These are phyloP conservation scores for Chloranthus sessilifolius DNA, from an alignment of 164 flowering plant genomes.

Conservation along the genomic window DNA sequence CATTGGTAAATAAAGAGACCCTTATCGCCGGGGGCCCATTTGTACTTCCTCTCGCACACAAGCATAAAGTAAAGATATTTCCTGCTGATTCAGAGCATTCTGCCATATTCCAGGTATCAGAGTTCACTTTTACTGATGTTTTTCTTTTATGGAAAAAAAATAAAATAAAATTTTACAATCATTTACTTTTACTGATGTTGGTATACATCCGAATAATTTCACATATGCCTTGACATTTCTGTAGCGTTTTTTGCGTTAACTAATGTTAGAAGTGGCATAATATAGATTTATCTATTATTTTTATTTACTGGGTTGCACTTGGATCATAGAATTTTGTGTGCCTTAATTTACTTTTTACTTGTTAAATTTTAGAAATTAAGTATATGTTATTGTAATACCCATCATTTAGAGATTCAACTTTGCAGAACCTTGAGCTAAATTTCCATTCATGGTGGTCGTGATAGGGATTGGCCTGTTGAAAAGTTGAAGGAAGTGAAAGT, in stretches of 20 bases:
- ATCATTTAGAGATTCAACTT: constrained; percentile 2
- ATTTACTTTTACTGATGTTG: too few relatives aligned
- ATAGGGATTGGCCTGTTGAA: constrained; percentile 96
- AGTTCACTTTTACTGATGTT: not conserved
- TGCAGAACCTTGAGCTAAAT: constrained; percentile 3
- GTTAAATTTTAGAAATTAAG: too few relatives aligned
- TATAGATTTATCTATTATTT: too few relatives aligned
- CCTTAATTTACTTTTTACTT: too few relatives aligned
- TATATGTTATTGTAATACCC: too few relatives aligned
- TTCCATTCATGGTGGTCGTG: constrained; percentile 6
- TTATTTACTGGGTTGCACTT: too few relatives aligned
- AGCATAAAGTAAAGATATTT: constrained; percentile 90
- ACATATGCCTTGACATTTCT: too few relatives aligned
- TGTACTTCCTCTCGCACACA: constrained; percentile 94
- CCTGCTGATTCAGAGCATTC: constrained; percentile 99
- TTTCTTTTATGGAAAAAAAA: too few relatives aligned
- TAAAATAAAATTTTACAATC: not conserved
- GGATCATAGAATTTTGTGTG: too few relatives aligned
- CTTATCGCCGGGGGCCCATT: constrained; percentile 98
- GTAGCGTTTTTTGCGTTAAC: not conserved
- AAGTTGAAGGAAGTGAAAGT: constrained; percentile 92
- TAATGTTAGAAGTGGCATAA: constrained; percentile 40
- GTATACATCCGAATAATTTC: too few relatives aligned
- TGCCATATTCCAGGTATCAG: constrained; percentile 89
- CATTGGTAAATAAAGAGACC: constrained; percentile 95